Evolutionary conservation across 2,329 filamentous ascomycete species (phyloP), one percentile per base, ranked within the genome.

Genomic region (Hypoxylon sp.): DNA sequence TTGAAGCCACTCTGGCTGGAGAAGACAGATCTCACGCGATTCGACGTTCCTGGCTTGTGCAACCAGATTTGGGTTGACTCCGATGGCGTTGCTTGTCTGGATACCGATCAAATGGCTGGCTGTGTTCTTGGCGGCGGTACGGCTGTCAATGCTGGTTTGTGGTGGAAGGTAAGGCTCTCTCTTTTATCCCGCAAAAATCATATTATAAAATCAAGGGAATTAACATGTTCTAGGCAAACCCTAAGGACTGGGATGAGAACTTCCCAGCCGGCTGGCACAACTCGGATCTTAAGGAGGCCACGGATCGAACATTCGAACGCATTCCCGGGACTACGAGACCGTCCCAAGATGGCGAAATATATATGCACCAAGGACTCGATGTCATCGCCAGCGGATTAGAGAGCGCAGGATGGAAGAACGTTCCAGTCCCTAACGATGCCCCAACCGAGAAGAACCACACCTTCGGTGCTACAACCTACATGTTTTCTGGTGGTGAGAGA

Each of bases 181-280:
- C n/a, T n/a, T n/a, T n/a, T 23, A 26, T 43, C 19, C 48, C 32
- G n/a, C n/a, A n/a, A n/a, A n/a, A n/a, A n/a, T n/a, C n/a, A n/a
- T n/a, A n/a, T n/a, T n/a, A n/a, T n/a, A n/a, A n/a, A n/a, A n/a
- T n/a, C n/a, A n/a, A n/a, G n/a, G n/a, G n/a, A n/a, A n/a, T 31
- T 48, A n/a, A 49, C 23, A 9, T 20, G 9, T n/a, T 38, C 42
- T 21, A 78, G 72, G 79, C 87, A 0, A 81, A 84, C 59, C 78
- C 81, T 3, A 69, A 73, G n/a, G 88, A 91, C 65, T 91, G 87
- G 75, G 84, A 90, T 65, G 77, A 81, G 67, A 87, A 87, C 66
- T 91, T 89, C 73, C 88, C 88, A 1, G 59, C 72, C 1, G 88
- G 87, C 25, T 91, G 88, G 88, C 85, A 87, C 67, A 76, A 82